phyloP scores from a whole-genome alignment of 2,329 filamentous ascomycete species.

The Colletotrichum kahawae region DNA sequence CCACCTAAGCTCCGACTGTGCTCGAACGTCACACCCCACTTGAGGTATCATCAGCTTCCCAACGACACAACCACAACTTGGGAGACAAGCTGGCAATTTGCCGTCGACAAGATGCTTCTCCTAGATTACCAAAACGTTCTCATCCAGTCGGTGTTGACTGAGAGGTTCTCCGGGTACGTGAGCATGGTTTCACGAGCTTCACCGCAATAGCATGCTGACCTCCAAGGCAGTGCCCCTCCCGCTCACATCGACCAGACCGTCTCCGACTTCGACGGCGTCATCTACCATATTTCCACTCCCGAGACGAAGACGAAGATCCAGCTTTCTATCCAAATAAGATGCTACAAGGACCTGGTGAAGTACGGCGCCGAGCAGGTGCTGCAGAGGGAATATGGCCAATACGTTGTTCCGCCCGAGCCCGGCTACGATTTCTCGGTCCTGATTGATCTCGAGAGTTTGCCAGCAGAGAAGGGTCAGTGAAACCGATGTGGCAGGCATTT shows the following conservation, averaged over 20 bases:
- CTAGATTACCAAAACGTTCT: slow-evolving; percentile 99
- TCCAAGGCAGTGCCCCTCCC: slow-evolving; percentile 72
- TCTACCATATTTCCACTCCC: slow-evolving; percentile 97
- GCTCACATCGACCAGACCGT: slow-evolving; percentile 96
- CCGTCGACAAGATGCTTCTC: slow-evolving; percentile 74
- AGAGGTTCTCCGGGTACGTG: slow-evolving; percentile 85
- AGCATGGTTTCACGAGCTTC: background rate
- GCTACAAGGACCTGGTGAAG: slow-evolving; percentile 87
- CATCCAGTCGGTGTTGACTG: slow-evolving; percentile 93
- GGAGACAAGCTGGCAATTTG: slow-evolving; percentile 4
- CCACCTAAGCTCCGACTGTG: slow-evolving; percentile 20
- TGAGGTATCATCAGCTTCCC: slow-evolving; percentile 23
- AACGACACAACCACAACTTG: slow-evolving; percentile 13
- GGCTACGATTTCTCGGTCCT: slow-evolving; percentile 96
- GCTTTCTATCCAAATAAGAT: slow-evolving; percentile 93
- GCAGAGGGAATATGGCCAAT: slow-evolving; percentile 91
- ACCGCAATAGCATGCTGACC: slow-evolving; percentile 36
- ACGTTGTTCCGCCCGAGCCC: slow-evolving; percentile 84
- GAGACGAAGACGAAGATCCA: slow-evolving; percentile 93
- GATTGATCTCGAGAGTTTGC: slow-evolving; percentile 87
- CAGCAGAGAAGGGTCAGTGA: slow-evolving; percentile 72
- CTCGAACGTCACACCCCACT: slow-evolving; percentile 21
- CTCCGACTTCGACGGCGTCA: slow-evolving; percentile 98
- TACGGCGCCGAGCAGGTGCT: slow-evolving; percentile 94
- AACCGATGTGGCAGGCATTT: background rate